Evolutionary conservation across 371 early-diverging fungal species (phyloP), one percentile per base, ranked within the genome.

Genomic region (Vittaforma corneae): DNA sequence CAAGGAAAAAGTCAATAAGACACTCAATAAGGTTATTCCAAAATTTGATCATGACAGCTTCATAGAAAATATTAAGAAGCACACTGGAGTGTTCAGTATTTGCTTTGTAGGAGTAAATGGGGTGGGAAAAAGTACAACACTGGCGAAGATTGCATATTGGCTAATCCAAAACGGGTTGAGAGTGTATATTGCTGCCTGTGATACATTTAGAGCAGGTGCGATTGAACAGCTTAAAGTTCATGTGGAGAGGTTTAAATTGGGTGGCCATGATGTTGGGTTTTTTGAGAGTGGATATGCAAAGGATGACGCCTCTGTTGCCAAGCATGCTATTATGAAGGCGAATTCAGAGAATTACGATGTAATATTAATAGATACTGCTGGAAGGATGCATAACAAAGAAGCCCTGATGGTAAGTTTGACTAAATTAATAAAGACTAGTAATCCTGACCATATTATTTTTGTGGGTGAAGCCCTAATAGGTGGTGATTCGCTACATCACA

Each of bases 401-500:
- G 89, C 92, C 5, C 77, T 95, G 71, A 97, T 97, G 97, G 82
- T 88, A 14, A 88, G 92, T 1, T 79, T 97, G 53, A 86, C 92
- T 24, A 92, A 92, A 35, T 44, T 97, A 30, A 92, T 93, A 3
- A 82, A 87, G 18, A 84, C 87, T 18, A 95, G 94, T 76, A 84
- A 85, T 40, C 93, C 94, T 0, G 90, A 94, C 82, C 92, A 93
- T 81, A 88, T 95, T 67, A 82, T 97, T 62, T 97, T 93, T 83
- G 96, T 97, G 5, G 95, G 96, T 40, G 98, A 97, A 81, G 98
- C 98, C 1, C 79, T 97, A 18, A 93, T 94, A 11, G 98, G 98
- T 42, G 91, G 89, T 71, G 96, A 94, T 78, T 89, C 92, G 4
- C 86, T 97, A 16, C 90, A 93, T 74, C 95, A 94, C 79, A 82